Percentiles rank a stretch among this genome's conserved stretches.
These are phyloP conservation scores for Dendrobium catenatum DNA, from an alignment of 106 monocot genomes.

Conservation along the genomic window DNA sequence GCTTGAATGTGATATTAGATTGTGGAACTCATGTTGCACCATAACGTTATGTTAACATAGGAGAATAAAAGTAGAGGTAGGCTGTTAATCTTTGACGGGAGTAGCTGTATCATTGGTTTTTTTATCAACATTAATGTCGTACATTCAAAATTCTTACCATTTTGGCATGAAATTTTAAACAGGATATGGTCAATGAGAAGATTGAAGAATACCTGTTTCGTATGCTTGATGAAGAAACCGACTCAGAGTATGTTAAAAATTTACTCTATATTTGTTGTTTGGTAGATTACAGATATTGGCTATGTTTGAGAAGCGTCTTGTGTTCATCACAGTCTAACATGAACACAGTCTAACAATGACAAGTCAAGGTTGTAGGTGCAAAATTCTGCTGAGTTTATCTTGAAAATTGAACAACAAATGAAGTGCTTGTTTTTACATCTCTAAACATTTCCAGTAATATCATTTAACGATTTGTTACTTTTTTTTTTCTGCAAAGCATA, in stretches of 20 bases:
- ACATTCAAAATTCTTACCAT: background rate
- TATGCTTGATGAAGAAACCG: conserved; percentile 99
- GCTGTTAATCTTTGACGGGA: background rate
- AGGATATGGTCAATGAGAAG: conserved; percentile 71
- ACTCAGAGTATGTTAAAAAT: conserved; percentile 61
- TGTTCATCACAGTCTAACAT: background rate
- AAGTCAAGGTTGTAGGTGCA: background rate
- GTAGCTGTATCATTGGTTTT: background rate
- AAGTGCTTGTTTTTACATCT: background rate
- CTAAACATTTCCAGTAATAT: background rate
- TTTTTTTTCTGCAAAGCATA: background rate
- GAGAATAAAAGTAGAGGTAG: background rate
- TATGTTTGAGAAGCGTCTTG: background rate
- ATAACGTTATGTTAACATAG: background rate
- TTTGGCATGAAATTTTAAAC: conserved; percentile 14
- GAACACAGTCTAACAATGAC: background rate
- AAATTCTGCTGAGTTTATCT: background rate
- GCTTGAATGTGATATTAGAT: background rate
- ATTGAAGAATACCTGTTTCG: conserved; percentile 91
- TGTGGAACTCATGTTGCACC: background rate
- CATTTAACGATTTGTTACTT: background rate
- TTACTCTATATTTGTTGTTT: background rate
- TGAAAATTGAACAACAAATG: background rate
- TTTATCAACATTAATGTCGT: background rate
- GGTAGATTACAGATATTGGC: background rate